Percentiles rank a stretch among this genome's conserved stretches.
These are phyloP conservation scores for Volvox carteri DNA, from an alignment of 163 green algal genomes.

Conservation along the genomic window DNA sequence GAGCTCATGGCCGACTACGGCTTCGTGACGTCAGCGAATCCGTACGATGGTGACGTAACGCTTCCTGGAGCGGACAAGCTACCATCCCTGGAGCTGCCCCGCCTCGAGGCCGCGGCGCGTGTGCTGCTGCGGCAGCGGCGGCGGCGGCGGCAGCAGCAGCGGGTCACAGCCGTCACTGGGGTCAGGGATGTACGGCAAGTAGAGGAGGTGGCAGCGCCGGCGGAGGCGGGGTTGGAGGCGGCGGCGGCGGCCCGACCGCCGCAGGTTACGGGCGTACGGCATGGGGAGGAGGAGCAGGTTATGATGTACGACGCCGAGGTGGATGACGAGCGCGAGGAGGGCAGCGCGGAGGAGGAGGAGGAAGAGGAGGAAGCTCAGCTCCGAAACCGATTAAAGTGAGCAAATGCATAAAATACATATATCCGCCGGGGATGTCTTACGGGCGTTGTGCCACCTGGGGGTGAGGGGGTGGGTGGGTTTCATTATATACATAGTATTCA, in stretches of 20 bases:
- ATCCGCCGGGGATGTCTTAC: too few relatives aligned
- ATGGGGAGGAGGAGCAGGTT: too few relatives aligned
- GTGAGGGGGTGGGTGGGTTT: too few relatives aligned
- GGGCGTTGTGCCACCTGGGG: too few relatives aligned
- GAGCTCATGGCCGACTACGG: constrained; percentile 56
- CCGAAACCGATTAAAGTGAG: too few relatives aligned
- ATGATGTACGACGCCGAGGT: too few relatives aligned
- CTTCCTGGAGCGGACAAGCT: constrained; percentile 38
- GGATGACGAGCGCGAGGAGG: background rate
- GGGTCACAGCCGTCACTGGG: background rate
- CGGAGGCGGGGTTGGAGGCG: background rate
- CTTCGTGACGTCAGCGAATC: constrained; percentile 36
- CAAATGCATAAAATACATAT: too few relatives aligned
- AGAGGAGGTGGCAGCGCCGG: background rate
- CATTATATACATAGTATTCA: too few relatives aligned
- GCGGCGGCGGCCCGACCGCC: background rate
- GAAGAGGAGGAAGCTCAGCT: too few relatives aligned
- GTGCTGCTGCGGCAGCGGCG: background rate
- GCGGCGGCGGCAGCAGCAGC: background rate
- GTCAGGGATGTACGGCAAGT: background rate
- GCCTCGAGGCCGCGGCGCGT: background rate
- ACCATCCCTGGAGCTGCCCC: constrained; percentile 4
- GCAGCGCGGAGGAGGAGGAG: background rate
- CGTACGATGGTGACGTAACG: background rate
- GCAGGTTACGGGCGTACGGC: background rate